phyloP scores from a whole-genome alignment of 2,329 filamentous ascomycete species.

The Fusarium sp. region DNA sequence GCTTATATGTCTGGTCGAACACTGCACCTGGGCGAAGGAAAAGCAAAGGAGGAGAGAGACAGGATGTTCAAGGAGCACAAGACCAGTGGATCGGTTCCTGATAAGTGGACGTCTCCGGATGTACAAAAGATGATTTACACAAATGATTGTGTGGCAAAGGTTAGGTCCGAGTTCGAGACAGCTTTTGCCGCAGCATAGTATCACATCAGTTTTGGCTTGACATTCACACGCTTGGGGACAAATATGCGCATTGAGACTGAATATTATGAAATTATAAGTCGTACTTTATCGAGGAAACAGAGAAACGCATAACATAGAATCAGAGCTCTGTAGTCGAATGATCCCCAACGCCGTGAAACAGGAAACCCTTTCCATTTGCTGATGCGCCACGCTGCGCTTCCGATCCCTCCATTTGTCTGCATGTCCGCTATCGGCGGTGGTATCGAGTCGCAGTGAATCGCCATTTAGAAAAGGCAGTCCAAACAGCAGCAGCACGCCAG shows the following conservation, averaged over 20 bases:
- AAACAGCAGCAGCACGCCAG: conserved; percentile 68
- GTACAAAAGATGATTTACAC: conserved; percentile 74
- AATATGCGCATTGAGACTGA: neutral
- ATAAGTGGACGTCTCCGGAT: conserved; percentile 77
- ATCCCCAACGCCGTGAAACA: conserved; percentile 37
- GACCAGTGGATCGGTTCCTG: conserved; percentile 62
- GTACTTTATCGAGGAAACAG: conserved; percentile 32
- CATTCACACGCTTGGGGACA: neutral
- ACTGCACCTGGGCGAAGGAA: conserved; percentile 66
- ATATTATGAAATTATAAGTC: conserved; percentile 35
- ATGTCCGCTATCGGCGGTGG: neutral
- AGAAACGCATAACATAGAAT: conserved; percentile 22
- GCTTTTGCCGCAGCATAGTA: conserved; percentile 31
- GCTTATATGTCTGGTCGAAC: conserved; percentile 53
- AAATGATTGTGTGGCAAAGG: conserved; percentile 66
- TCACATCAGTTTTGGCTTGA: neutral
- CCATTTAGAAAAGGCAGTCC: conserved; percentile 62
- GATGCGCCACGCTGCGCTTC: conserved; percentile 26
- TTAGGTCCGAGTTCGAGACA: conserved; percentile 37
- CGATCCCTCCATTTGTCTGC: neutral
- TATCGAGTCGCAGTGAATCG: conserved; percentile 11
- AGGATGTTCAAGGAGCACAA: conserved; percentile 62
- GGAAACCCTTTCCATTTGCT: conserved; percentile 9
- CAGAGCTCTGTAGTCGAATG: conserved; percentile 18
- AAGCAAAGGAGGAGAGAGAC: conserved; percentile 67